phyloP scores from a whole-genome alignment of 495 filamentous ascomycete genomes.

The Aspergillus homomorphus region DNA sequence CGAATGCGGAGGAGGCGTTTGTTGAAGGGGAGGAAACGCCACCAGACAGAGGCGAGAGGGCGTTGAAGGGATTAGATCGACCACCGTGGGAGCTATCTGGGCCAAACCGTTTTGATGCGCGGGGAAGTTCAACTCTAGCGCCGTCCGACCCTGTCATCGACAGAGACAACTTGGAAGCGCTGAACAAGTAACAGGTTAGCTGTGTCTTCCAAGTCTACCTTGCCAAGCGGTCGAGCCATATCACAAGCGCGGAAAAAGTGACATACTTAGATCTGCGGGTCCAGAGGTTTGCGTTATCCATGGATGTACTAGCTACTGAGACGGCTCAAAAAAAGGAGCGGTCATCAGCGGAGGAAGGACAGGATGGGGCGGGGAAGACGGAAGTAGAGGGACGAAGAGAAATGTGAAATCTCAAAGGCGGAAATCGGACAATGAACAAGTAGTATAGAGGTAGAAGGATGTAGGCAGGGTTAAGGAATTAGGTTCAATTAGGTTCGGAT shows the following conservation, averaged over 20 bases:
- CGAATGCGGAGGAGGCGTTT: constrained; percentile 88
- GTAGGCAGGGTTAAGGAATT: constrained; percentile 5
- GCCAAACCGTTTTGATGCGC: constrained; percentile 71
- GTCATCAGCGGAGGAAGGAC: constrained; percentile 30
- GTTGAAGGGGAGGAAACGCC: constrained; percentile 80
- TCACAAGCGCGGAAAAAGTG: constrained; percentile 17
- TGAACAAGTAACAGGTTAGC: constrained; percentile 27
- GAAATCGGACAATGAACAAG: constrained; percentile 9
- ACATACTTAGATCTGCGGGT: constrained; percentile 87
- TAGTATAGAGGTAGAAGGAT: neutral
- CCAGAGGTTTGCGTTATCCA: constrained; percentile 77
- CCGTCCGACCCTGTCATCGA: constrained; percentile 63
- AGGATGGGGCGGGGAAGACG: constrained; percentile 1
- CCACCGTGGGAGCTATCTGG: constrained; percentile 75
- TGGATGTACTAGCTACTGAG: constrained; percentile 40
- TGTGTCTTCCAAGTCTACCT: neutral
- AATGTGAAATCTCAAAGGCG: constrained; percentile 5
- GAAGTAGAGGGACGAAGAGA: constrained; percentile 1
- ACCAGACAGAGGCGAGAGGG: constrained; percentile 65
- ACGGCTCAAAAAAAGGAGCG: constrained; percentile 38
- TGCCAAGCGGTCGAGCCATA: neutral
- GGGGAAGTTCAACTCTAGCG: constrained; percentile 62
- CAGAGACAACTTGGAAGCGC: constrained; percentile 85
- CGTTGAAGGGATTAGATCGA: constrained; percentile 82
- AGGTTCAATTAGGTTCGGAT: constrained; percentile 10